A percentile compares a stretch with the other conserved stretches of the same genome.
Conservation (phyloP, 108 stramenopile genomes). For the Conticribra guillardii region DNA sequence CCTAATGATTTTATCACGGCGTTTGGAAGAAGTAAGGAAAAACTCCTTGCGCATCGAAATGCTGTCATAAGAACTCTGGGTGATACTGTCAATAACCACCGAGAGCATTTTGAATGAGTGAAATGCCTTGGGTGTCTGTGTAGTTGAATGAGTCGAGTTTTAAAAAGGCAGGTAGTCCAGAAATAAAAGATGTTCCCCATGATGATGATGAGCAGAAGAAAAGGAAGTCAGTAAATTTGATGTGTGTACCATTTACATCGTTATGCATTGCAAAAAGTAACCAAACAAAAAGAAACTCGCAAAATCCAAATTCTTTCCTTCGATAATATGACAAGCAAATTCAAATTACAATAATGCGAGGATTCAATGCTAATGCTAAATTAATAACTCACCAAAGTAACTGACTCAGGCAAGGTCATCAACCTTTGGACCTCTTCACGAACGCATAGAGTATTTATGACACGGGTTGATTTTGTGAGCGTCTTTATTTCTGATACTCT, state of each 20-base stretch:
- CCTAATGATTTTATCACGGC: conserved; percentile 17
- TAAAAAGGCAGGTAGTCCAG: no score
- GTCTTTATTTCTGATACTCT: conserved; percentile 26
- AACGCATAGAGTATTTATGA: conserved; percentile 19
- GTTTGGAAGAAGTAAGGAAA: conserved; percentile 9
- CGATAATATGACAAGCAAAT: no score
- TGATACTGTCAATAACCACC: conserved; percentile 10
- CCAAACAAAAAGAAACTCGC: no score
- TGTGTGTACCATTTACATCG: background rate
- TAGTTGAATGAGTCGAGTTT: background rate
- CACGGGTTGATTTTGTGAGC: conserved; percentile 11
- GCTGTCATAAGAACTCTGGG: conserved; percentile 3
- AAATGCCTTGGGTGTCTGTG: conserved; percentile 21
- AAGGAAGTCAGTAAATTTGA: background rate
- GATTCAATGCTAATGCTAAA: no score
- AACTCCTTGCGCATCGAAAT: conserved; percentile 21
- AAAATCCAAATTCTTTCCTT: no score
- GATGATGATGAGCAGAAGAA: background rate
- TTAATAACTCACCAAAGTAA: no score
- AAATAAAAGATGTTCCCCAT: no score
- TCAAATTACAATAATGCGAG: no score
- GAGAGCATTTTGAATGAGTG: conserved; percentile 34
- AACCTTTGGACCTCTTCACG: conserved; percentile 26
- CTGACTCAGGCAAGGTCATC: background rate
- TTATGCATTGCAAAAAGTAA: no score